Base-by-base conservation (phyloP, 805 yeast genomes). In the Kazachstania psychrophila region DNA sequence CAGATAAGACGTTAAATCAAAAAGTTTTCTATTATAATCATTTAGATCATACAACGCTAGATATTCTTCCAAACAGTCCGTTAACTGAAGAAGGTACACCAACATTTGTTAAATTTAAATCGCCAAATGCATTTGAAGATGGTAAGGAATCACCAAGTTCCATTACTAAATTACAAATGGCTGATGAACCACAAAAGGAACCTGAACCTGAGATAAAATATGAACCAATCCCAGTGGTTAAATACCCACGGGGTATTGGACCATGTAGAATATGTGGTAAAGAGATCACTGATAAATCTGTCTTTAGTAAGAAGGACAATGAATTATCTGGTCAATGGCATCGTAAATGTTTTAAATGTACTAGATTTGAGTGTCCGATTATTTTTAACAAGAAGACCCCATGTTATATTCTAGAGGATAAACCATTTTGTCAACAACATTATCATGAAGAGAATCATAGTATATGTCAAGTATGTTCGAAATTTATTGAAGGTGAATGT, bases 301-400 rank as follows among this genome's bases (percentile, higher is more conserved):
- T 29, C 5, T 35, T 23, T 17, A 28, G 33, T 5, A 31, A 34
- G 25, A 18, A 31, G 11, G 33, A 31, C 4, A 32, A 28, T 16
- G 87, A 79, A 51, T 63, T 83, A 32, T 73, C 86, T 1, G 97
- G 97, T 0, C 89, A 87, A 56, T 89, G 97, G 97, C 98, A 89
- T 55, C 69, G 94, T 27, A 61, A 68, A 13, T 89, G 98, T 56
- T 88, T 89, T 66, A 64, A 65, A 11, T 89, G 98, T 64, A 61
- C 68, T 15, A n/a, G n/a, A n/a, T n/a, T n/a, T n/a, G 58, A 65
- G 10, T 89, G 97, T 62, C 60, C 60, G 8, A 52, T 68, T 2
- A 60, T 59, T 26, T 83, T 83, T 60, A 69, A 66, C 44, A 81
- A 77, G 48, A 68, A 72, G 11, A 71, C 72, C 12, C 73, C 75